Evolutionary conservation across 441 rosid species (phyloP).

Genomic region (Sinapis alba): DNA sequence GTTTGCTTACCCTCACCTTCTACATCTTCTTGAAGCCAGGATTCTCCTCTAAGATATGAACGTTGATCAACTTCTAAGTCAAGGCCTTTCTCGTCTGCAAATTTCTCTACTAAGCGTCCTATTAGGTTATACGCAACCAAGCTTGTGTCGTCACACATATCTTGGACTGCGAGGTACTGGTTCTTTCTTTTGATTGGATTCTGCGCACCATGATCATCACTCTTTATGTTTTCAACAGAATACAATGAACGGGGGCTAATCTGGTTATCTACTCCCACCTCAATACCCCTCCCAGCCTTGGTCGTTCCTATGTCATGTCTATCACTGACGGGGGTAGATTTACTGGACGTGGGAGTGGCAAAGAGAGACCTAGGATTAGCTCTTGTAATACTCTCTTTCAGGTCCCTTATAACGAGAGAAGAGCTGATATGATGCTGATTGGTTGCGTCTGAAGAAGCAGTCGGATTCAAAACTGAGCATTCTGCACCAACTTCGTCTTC

Average conservation of each 20-base stretch:
- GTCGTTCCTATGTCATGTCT: slow-evolving; percentile 28
- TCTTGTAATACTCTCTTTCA: slow-evolving; percentile 28
- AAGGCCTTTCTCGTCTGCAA: slow-evolving; percentile 51
- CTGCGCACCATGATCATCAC: slow-evolving; percentile 33
- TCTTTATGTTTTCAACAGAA: slow-evolving; percentile 33
- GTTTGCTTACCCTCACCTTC: slow-evolving; percentile 44
- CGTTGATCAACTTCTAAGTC: slow-evolving; percentile 43
- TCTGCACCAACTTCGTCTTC: slow-evolving; percentile 66
- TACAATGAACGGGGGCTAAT: slow-evolving; percentile 33
- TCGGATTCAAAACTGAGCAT: slow-evolving; percentile 30
- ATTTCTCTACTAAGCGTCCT: slow-evolving; percentile 60
- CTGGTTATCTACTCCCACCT: slow-evolving; percentile 37
- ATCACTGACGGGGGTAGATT: slow-evolving; percentile 11
- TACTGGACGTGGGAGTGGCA: slow-evolving; percentile 39
- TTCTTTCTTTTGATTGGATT: slow-evolving; percentile 35
- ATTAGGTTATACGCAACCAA: slow-evolving; percentile 70
- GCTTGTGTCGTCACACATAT: slow-evolving; percentile 69
- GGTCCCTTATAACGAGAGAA: slow-evolving; percentile 13
- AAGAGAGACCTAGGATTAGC: slow-evolving; percentile 34
- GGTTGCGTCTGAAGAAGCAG: slow-evolving; percentile 20
- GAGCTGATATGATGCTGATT: slow-evolving; percentile 25
- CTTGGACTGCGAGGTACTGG: slow-evolving; percentile 72
- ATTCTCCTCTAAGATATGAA: slow-evolving; percentile 56
- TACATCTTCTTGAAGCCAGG: slow-evolving; percentile 40
- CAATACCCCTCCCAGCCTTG: slow-evolving; percentile 32